Base-by-base conservation (phyloP, 257 asterid genomes). In the Rehmannia glutinosa region DNA sequence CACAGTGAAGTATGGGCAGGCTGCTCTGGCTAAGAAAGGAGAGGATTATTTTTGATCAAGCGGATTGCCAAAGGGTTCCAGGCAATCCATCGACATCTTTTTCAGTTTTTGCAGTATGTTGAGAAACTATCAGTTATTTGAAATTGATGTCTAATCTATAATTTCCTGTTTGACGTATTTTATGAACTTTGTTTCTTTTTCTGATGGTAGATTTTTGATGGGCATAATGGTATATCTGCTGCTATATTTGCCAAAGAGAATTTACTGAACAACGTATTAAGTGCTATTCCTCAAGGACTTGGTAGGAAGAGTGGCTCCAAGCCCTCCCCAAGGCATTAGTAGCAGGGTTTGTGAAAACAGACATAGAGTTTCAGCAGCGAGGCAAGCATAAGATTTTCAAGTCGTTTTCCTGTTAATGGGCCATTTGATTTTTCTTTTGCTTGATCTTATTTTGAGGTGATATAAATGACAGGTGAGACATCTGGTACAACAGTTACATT, bases 291-390 rank as follows among this genome's bases (percentile, higher is more conserved):
- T 39, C 80, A 81, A 75, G 89, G 79, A 24, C 55, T 80, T 77
- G 77, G 86, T 46, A 77, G 98, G 97, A 87, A 70, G 96, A 86
- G 78, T 92, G 98, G 98, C 97, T 92, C 63, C 98, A 89, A 81
- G 87, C 85, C 49, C 90, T 92, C 46, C 98, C 97, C 15, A 86
- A 90, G 78, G 98, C 98, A 3, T 64, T 92, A 73, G 98, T 92
- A 33, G 97, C 97, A 7, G 97, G 98, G 57, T 92, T 92, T 76
- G 98, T 92, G 78, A 92, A 89, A 80, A 92, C 98, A 20, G 98
- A 92, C 64, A 82, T 89, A 57, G 97, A 90, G 80, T 92, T 92
- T 83, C 96, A 90, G 83, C 91, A 84, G 62, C 84, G 74, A 81
- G 95, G 97, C 72, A 69, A 4, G 81, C 58, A 36, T 11, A 50